Conservation (phyloP, 805 yeast genomes). For the Osmozyma mogii region DNA sequence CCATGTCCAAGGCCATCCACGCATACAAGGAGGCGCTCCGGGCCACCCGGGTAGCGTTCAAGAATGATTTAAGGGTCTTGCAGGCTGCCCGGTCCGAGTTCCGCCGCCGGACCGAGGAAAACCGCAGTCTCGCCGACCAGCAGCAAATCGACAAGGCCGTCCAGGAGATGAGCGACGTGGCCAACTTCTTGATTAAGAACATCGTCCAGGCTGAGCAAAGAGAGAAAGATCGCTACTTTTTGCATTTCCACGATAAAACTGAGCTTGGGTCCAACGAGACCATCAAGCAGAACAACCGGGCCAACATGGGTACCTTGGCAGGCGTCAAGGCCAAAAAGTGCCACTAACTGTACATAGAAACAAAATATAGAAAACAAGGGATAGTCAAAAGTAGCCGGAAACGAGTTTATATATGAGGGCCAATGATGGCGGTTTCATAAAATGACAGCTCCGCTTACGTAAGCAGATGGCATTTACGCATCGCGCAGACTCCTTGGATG, state of each 20-base stretch:
- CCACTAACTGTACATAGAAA: slow-evolving; percentile 3
- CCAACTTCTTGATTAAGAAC: slow-evolving; percentile 58
- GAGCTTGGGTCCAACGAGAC: slow-evolving; percentile 90
- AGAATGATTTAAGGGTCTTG: slow-evolving; percentile 40
- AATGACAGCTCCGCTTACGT: neutral
- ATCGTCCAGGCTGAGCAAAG: slow-evolving; percentile 75
- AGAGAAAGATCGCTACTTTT: slow-evolving; percentile 32
- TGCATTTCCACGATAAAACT: slow-evolving; percentile 72
- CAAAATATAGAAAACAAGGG: neutral
- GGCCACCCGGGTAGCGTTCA: slow-evolving; percentile 57
- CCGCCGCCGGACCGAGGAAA: slow-evolving; percentile 42
- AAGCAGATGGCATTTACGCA: neutral
- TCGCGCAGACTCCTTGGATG: neutral
- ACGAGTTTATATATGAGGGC: neutral
- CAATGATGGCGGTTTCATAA: neutral
- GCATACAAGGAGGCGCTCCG: slow-evolving; percentile 64
- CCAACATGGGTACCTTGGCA: slow-evolving; percentile 39
- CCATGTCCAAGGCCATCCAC: slow-evolving; percentile 1
- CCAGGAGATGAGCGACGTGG: slow-evolving; percentile 52
- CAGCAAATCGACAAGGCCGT: slow-evolving; percentile 38
- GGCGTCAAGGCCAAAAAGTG: slow-evolving; percentile 41
- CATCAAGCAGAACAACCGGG: slow-evolving; percentile 44
- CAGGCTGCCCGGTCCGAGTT: slow-evolving; percentile 55
- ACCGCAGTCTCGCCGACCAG: slow-evolving; percentile 14
- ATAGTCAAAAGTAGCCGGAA: too few relatives aligned